Evolutionary conservation across 441 rosid genomes (phyloP).

Genomic region (Pelargonium fulgidum): DNA sequence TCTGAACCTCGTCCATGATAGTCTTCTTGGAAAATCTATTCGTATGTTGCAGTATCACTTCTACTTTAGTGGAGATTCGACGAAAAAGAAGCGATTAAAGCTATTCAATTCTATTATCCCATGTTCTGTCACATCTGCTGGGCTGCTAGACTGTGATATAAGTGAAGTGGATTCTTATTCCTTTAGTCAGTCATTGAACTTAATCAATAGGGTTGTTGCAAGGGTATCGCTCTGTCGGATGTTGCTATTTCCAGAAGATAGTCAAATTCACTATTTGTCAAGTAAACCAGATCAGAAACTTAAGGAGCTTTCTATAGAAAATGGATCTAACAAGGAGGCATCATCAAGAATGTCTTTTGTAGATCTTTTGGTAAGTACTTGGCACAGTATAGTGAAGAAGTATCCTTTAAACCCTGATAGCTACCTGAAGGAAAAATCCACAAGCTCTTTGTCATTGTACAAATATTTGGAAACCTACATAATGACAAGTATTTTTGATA

Average conservation of each 20-base stretch:
- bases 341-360: conserved; percentile 46
- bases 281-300: conserved; percentile 29
- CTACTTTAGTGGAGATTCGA: conserved; percentile 36
- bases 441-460: conserved; percentile 39
- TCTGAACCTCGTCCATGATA: conserved; percentile 44
- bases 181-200: conserved; percentile 40
- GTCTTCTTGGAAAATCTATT: conserved; percentile 72
- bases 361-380: conserved; percentile 45
- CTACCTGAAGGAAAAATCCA: conserved; percentile 25
- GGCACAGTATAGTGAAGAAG: conserved; percentile 62
- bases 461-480: conserved; percentile 62
- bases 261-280: conserved; percentile 22
- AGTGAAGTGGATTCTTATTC: conserved; percentile 43
- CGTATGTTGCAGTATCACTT: conserved; percentile 55
- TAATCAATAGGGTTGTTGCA: conserved; percentile 50
- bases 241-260: conserved; percentile 49
- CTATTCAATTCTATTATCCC: conserved; percentile 48
- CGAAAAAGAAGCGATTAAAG: conserved; percentile 44
- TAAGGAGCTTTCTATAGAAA: conserved; percentile 26
- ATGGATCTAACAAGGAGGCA: conserved; percentile 29
- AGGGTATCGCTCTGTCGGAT: conserved; percentile 52
- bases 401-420: conserved; percentile 29
- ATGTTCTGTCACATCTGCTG: conserved; percentile 32
- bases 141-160: conserved; percentile 51
- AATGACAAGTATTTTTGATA: conserved; percentile 51